Percentiles rank a stretch among this genome's conserved stretches.
Evolutionary conservation across 768 basidiomycete species (phyloP).

Genomic region (Nevesoporus exiguus): DNA sequence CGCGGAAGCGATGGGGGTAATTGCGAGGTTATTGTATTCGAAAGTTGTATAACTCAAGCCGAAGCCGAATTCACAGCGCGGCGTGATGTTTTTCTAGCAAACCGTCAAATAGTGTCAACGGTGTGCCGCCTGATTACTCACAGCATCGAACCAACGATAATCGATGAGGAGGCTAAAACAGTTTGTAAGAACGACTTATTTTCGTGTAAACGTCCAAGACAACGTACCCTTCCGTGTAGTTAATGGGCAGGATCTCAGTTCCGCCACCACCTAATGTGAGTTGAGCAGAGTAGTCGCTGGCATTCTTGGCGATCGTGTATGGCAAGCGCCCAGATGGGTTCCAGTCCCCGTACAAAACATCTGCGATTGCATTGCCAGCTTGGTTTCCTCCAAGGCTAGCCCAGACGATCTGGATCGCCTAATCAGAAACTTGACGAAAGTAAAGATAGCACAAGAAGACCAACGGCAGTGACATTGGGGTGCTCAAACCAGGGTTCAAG

Average conservation of each 20-base stretch:
- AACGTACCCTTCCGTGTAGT: constrained; percentile 54
- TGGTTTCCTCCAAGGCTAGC: constrained; percentile 67
- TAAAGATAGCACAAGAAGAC: constrained; percentile 36
- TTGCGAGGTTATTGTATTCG: constrained; percentile 56
- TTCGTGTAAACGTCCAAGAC: background rate
- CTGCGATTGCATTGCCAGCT: constrained; percentile 71
- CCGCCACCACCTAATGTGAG: constrained; percentile 26
- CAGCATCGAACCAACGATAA: constrained; percentile 68
- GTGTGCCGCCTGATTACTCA: constrained; percentile 32
- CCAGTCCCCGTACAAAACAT: constrained; percentile 71
- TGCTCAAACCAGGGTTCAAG: constrained; percentile 72
- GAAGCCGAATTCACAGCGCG: constrained; percentile 88
- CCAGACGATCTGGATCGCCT: constrained; percentile 39
- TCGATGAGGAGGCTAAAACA: constrained; percentile 55
- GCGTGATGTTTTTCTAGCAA: constrained; percentile 59
- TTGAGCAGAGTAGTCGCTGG: constrained; percentile 49
- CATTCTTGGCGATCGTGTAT: constrained; percentile 65
- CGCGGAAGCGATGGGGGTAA: constrained; percentile 39
- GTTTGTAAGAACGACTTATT: background rate
- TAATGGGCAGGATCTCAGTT: constrained; percentile 41
- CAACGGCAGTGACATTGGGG: constrained; percentile 67
- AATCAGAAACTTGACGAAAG: constrained; percentile 3
- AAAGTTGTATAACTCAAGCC: constrained; percentile 87
- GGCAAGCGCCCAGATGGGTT: constrained; percentile 76
- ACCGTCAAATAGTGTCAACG: background rate